Evolutionary conservation across 345 rosid species (phyloP), one percentile per base, ranked within the genome.

Genomic region (Gossypium mustelinum): DNA sequence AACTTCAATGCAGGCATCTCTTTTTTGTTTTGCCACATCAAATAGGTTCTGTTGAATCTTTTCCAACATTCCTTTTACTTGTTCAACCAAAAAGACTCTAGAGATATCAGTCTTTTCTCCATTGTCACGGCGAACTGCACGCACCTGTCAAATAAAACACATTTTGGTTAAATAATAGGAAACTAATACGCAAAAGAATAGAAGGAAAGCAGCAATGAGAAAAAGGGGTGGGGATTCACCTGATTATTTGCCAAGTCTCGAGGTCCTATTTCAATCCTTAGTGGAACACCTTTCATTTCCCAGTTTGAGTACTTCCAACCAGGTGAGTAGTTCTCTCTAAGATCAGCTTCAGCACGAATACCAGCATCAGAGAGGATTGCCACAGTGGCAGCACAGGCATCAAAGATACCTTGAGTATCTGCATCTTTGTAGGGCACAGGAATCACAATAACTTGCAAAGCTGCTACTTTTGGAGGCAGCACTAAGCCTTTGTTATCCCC

Each of bases 301-400:
- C 97, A 93, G 82, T 93, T 79, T 41, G 99, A 95, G 75, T 93
- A 95, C 88, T 95, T 95, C 99, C 99, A 95, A 47, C 97, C 98
- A 22, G 98, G 99, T 3, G 98, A 91, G 79, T 95, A 91, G 83
- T 93, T 93, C 51, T 93, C 99, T 81, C 97, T 86, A 13, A 87
- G 73, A 82, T 95, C 99, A 12, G 84, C 86, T 75, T 90, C 91
- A 8, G 98, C 96, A 62, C 84, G 80, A 59, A 95, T 86, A 70
- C 98, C 98, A 7, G 96, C 98, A 74, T 83, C 83, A 61, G 44
- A 72, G 78, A 95, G 86, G 22, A 87, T 62, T 73, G 89, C 83
- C 29, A 85, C 93, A 48, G 97, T 93, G 67, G 86, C 94, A 81
- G 54, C 70, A 78, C 98, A 93, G 11, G 99, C 99, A 84, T 93